These are phyloP conservation scores for Xylaria sp. DNA, from an alignment of 2,329 filamentous ascomycete species.

Conservation along the genomic window DNA sequence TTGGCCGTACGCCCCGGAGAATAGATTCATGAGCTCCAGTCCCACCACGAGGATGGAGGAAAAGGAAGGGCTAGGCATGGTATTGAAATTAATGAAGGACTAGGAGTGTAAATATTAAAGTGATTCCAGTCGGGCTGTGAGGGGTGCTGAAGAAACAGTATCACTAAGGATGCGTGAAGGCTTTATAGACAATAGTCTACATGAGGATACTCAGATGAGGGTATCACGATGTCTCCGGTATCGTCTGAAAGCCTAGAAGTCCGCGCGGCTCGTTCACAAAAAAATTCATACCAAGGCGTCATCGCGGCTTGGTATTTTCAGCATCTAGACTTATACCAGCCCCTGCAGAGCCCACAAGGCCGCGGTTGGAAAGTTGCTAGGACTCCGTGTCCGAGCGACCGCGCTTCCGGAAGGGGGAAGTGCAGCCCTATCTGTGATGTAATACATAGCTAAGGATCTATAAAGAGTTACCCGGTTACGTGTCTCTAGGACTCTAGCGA, in stretches of 20 bases:
- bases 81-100: conserved; percentile 7
- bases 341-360: not conserved
- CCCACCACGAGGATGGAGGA: conserved; percentile 35
- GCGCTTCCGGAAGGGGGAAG: conserved; percentile 15
- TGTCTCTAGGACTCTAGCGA: conserved; percentile 1
- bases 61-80: conserved; percentile 36
- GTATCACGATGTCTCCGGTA: conserved; percentile 23
- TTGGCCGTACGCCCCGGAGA: conserved; percentile 34
- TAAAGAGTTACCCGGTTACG: conserved; percentile 24
- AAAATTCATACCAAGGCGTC: conserved; percentile 17
- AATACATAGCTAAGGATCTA: conserved; percentile 8
- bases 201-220: conserved; percentile 15
- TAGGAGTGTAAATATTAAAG: not conserved
- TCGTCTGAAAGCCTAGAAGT: conserved; percentile 21
- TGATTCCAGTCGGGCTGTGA: conserved; percentile 7
- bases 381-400: conserved; percentile 3
- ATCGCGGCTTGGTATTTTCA: conserved; percentile 14
- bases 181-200: conserved; percentile 23
- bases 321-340: not conserved
- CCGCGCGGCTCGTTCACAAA: conserved; percentile 22
- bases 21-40: conserved; percentile 36
- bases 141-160: not conserved
- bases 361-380: conserved; percentile 9
- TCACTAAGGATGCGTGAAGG: not conserved
- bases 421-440: conserved; percentile 5